These are phyloP conservation scores for Suillus paluster DNA, from an alignment of 768 basidiomycete genomes.

Conservation along the genomic window DNA sequence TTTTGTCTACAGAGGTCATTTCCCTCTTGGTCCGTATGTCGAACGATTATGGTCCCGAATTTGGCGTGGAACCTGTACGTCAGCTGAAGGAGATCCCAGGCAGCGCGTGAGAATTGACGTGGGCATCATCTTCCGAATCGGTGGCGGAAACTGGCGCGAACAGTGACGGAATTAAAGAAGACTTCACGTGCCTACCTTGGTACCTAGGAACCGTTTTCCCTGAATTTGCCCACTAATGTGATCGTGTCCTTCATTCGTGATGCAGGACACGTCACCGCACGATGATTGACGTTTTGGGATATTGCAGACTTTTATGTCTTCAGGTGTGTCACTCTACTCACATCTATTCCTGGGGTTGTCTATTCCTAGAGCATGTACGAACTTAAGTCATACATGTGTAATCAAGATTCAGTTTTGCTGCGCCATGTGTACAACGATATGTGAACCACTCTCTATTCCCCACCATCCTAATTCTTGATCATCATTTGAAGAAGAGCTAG, in stretches of 20 bases:
- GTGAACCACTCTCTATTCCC: constrained; percentile 62
- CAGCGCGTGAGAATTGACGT: constrained; percentile 1
- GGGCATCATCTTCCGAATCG: not conserved
- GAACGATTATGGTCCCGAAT: constrained; percentile 37
- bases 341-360: not conserved
- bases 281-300: not conserved
- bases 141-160: not conserved
- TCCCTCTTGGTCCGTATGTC: constrained; percentile 39
- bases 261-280: not conserved
- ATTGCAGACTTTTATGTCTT: not conserved
- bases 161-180: constrained; percentile 3
- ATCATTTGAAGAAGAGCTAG: constrained; percentile 56
- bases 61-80: constrained; percentile 21
- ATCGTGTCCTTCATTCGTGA: not conserved
- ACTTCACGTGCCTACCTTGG: not conserved
- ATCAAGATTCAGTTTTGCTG: constrained; percentile 13
- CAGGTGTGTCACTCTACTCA: constrained; percentile 1
- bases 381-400: constrained; percentile 4
- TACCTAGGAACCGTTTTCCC: not conserved
- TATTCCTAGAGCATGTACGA: constrained; percentile 12
- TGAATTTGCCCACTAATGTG: constrained; percentile 2
- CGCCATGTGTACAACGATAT: constrained; percentile 34
- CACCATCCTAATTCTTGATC: constrained; percentile 67
- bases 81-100: constrained; percentile 1
- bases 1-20: constrained; percentile 41